Percentiles rank a stretch among this genome's conserved stretches.
These are phyloP conservation scores for Penicillium subrubescens DNA, from an alignment of 495 filamentous ascomycete genomes.

Conservation along the genomic window DNA sequence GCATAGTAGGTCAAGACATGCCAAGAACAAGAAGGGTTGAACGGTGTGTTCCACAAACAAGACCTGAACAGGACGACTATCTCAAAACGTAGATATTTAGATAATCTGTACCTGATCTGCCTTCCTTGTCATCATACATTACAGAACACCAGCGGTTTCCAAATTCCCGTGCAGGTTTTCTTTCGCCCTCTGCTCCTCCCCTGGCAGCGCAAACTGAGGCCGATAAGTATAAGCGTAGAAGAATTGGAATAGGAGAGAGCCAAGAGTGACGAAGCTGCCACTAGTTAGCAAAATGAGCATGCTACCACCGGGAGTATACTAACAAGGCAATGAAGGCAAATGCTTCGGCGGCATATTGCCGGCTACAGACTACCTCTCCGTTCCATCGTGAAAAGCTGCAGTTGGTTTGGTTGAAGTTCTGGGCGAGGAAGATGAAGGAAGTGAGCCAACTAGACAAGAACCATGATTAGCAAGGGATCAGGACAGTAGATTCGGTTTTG, in stretches of 20 bases:
- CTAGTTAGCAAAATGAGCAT: not conserved
- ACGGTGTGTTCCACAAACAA: too few species aligned
- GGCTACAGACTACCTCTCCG: slow-evolving; percentile 17
- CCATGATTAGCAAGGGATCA: not conserved
- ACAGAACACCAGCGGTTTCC: slow-evolving; percentile 8
- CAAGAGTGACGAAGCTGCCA: slow-evolving; percentile 1
- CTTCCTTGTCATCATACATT: not conserved
- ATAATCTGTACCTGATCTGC: not conserved
- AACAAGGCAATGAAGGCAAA: slow-evolving; percentile 31
- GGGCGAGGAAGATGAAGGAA: slow-evolving; percentile 25
- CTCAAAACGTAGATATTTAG: too few species aligned
- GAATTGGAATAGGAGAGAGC: slow-evolving; percentile 1
- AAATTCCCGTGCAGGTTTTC: slow-evolving; percentile 7
- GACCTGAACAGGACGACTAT: not conserved
- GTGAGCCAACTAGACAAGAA: slow-evolving; percentile 21
- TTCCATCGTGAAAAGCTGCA: slow-evolving; percentile 23
- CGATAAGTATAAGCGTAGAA: not conserved
- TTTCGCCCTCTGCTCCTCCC: not conserved
- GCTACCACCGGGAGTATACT: not conserved
- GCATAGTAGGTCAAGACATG: not conserved
- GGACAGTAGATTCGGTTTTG: not conserved
- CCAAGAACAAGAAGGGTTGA: not conserved
- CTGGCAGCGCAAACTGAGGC: not conserved
- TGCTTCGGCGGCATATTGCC: slow-evolving; percentile 23
- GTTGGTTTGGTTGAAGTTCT: slow-evolving; percentile 20